Evolutionary conservation across 345 rosid species (phyloP), one percentile per base, ranked within the genome.

Genomic region (Syzygium jambos): DNA sequence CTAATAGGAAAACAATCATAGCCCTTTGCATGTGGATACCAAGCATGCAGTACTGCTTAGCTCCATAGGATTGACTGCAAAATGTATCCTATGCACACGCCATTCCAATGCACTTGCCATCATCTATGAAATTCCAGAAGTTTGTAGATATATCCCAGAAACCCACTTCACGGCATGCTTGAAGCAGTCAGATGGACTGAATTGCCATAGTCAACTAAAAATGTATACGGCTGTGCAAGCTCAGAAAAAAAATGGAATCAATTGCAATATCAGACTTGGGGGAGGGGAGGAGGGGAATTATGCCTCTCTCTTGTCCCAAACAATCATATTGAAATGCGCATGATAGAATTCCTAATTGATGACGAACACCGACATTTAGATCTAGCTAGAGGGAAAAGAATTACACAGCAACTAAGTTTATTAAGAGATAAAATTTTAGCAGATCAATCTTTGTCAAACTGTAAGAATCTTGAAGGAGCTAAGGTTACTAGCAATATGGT

Each of bases 51-150:
- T n/a, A 25, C 3, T 25, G 65, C 65, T 57, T n/a, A 61, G 10
- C 38, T 61, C 73, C 38, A 6, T 61, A 61, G 34, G 73, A 61
- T 38, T 13, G 1, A 16, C 38, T 4, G 29, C 9, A n/a, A n/a
- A 61, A 12, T 61, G 73, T 61, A 61, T 61, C 73, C 9, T n/a
- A 27, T 13, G 73, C 73, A n/a, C 73, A 6, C 5, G 38, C 89
- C 89, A 86, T 84, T 87, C 21, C 19, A 52, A 15, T 52, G 55
- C 55, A 52, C 55, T 52, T 6, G 21, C 92, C 92, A 90, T 90
- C 55, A 11, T 85, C 92, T 89, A 59, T 85, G 10, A 73, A 84
- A 41, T 2, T 68, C 23, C 30, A 17, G 9, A 68, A 68, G 23
- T 68, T 7, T 30, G 43, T 68, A 43, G 34, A 11, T 30, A 30